These are phyloP conservation scores for Leccinum sublutescens DNA, from an alignment of 768 basidiomycete species.

Conservation along the genomic window DNA sequence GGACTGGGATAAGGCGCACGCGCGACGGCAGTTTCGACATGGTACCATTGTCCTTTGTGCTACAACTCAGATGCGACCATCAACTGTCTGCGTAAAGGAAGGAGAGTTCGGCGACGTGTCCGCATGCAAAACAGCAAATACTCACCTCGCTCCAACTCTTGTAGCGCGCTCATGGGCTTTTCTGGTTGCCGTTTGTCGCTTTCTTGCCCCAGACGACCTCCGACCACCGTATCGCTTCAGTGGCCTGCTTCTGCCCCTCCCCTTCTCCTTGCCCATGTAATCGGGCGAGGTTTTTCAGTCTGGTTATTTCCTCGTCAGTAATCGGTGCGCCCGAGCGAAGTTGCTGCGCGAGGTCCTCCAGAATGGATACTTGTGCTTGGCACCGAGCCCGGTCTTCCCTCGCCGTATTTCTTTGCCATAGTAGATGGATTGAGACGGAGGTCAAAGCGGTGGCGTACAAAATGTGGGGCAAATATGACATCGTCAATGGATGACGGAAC, in stretches of 20 bases:
- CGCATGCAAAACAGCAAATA: neutral
- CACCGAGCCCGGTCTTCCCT: conserved; percentile 54
- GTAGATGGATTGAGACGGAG: conserved; percentile 66
- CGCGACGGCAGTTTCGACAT: neutral
- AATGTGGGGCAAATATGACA: conserved; percentile 59
- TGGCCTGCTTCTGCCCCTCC: conserved; percentile 7
- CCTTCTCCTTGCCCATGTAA: conserved; percentile 25
- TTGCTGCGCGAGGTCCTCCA: conserved; percentile 56
- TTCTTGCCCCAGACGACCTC: conserved; percentile 49
- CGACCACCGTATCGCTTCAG: conserved; percentile 42
- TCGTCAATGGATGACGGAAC: conserved; percentile 1
- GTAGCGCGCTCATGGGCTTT: conserved; percentile 38
- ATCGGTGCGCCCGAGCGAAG: conserved; percentile 47
- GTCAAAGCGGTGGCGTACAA: conserved; percentile 64
- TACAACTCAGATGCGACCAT: neutral
- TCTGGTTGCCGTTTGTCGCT: conserved; percentile 4
- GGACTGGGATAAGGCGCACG: neutral
- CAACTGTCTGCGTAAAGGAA: neutral
- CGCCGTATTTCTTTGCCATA: conserved; percentile 48
- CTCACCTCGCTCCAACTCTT: conserved; percentile 41
- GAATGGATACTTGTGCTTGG: conserved; percentile 59
- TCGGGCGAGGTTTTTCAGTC: conserved; percentile 54
- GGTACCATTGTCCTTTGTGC: neutral
- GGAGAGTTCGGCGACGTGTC: neutral
- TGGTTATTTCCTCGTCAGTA: conserved; percentile 49